A percentile compares a stretch with the other conserved stretches of the same genome.
These are phyloP conservation scores for Termitomyces sp. DNA, from an alignment of 768 basidiomycete species.

Conservation along the genomic window DNA sequence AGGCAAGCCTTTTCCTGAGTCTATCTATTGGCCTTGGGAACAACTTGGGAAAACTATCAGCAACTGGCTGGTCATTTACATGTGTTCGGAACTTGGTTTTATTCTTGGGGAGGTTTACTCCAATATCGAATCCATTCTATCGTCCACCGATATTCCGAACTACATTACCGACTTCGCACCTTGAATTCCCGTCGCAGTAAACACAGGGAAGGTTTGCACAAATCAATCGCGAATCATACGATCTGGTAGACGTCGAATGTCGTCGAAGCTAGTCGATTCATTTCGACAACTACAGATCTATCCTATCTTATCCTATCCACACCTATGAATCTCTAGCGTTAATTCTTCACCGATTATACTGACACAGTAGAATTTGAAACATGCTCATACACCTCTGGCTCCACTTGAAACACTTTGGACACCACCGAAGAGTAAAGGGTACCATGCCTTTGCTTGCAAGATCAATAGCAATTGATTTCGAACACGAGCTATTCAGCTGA, in stretches of 20 bases:
- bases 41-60: no score
- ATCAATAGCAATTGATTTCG: background rate
- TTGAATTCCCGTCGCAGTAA: background rate
- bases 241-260: background rate
- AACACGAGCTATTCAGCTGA: background rate
- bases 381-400: background rate
- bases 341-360: background rate
- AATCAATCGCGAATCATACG: background rate
- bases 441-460: constrained; percentile 1
- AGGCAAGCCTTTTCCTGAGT: background rate
- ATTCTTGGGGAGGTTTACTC: background rate
- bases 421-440: background rate
- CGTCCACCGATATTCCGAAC: background rate
- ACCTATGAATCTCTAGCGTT: background rate
- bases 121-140: background rate
- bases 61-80: background rate
- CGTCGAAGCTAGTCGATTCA: background rate
- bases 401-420: constrained; percentile 1
- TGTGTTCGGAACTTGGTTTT: background rate
- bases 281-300: background rate
- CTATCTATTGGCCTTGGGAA: background rate
- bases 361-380: background rate
- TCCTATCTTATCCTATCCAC: no score
- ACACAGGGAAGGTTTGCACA: background rate
- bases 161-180: background rate